These are phyloP conservation scores for Syzygium aqueum DNA, from an alignment of 345 rosid genomes.

Conservation along the genomic window DNA sequence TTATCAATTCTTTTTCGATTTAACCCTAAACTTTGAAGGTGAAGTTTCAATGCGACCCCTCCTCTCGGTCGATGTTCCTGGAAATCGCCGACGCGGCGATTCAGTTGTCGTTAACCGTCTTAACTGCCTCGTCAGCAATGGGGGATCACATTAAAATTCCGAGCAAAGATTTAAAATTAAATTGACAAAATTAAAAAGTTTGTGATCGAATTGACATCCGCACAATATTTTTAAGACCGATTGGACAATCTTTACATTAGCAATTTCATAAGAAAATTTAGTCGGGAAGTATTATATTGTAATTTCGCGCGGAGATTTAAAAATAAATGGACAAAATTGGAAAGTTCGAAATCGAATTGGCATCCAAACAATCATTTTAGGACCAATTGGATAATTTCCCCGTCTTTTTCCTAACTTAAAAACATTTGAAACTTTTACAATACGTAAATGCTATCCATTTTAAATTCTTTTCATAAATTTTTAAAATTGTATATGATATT, in stretches of 20 bases:
- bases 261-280: fast-evolving
- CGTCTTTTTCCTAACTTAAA: not conserved
- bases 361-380: fast-evolving
- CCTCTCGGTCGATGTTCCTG: fast-evolving
- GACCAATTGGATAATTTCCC: fast-evolving
- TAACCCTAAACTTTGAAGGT: not conserved
- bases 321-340: not conserved
- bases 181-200: too few relatives aligned
- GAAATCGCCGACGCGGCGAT: too few relatives aligned
- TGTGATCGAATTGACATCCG: too few relatives aligned
- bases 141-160: too few relatives aligned
- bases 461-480: fast-evolving
- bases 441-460: not conserved
- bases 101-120: too few relatives aligned
- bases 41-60: not conserved
- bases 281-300: fast-evolving
- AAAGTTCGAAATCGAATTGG: fast-evolving
- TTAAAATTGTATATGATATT: not conserved
- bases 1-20: fast-evolving
- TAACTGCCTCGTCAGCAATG: too few relatives aligned
- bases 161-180: fast-evolving
- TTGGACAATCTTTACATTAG: not conserved
- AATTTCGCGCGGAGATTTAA: fast-evolving
- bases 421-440: not conserved
- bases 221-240: too few relatives aligned